phyloP scores from a whole-genome alignment of 73 alveolate genomes.

The Paramecium sonneborni region DNA sequence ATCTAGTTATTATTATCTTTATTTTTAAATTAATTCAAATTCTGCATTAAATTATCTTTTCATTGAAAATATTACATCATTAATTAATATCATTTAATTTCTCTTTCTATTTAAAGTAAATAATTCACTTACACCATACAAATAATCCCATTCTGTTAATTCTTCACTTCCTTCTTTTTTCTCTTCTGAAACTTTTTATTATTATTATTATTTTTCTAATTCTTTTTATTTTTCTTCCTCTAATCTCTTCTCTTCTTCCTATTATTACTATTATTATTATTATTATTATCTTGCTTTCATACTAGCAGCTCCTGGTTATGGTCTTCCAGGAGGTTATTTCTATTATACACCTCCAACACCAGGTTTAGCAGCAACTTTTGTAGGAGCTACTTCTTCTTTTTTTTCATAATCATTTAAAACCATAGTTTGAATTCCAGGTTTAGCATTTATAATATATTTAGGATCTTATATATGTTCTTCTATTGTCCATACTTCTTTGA shows the following conservation, averaged over 20 bases:
- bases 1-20: conserved; percentile 88
- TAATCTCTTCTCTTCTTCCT: conserved; percentile 55
- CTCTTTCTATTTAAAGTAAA: conserved; percentile 92
- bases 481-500: conserved; percentile 66
- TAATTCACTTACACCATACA: conserved; percentile 90
- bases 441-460: conserved; percentile 52
- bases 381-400: conserved; percentile 70
- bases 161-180: conserved; percentile 74
- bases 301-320: conserved; percentile 35
- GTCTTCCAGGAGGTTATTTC: conserved; percentile 46
- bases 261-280: conserved; percentile 19
- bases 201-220: conserved; percentile 11
- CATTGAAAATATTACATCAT: conserved; percentile 82
- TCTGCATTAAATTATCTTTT: conserved; percentile 89
- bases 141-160: conserved; percentile 80
- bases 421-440: conserved; percentile 64
- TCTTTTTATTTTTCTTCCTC: conserved; percentile 62
- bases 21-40: conserved; percentile 78
- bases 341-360: conserved; percentile 18
- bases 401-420: conserved; percentile 66
- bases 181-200: conserved; percentile 20
- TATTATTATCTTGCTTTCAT: conserved; percentile 47
- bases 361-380: conserved; percentile 64
- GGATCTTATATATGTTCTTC: conserved; percentile 68
- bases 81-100: conserved; percentile 85